These are phyloP conservation scores for Tricholoma furcatifolium DNA, from an alignment of 768 basidiomycete species.

Conservation along the genomic window DNA sequence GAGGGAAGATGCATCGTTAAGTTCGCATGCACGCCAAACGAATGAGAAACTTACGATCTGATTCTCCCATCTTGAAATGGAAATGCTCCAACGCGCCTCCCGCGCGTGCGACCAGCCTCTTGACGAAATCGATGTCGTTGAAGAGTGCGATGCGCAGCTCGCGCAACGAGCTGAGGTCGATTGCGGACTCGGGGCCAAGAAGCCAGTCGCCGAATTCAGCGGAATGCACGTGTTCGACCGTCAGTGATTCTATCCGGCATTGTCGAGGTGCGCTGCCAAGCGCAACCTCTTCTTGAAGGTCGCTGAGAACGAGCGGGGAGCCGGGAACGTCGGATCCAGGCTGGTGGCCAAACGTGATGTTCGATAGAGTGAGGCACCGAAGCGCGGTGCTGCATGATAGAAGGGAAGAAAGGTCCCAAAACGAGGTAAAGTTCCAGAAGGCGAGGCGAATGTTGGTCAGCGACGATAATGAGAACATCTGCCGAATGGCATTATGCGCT, in stretches of 20 bases:
- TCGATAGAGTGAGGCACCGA: conserved; percentile 31
- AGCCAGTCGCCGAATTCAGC: conserved; percentile 38
- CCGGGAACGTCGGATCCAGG: neutral
- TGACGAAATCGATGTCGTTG: conserved; percentile 32
- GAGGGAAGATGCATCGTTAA: conserved; percentile 1
- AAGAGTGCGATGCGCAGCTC: conserved; percentile 44
- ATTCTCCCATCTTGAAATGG: conserved; percentile 42
- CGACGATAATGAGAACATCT: conserved; percentile 31
- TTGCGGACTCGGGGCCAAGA: conserved; percentile 27
- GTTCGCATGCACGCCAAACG: neutral
- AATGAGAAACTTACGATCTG: conserved; percentile 32
- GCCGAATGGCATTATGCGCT: conserved; percentile 33
- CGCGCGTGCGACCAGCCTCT: conserved; percentile 32
- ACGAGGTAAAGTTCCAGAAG: conserved; percentile 38
- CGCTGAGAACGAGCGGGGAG: neutral
- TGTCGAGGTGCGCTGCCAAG: neutral
- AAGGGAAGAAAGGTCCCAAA: conserved; percentile 30
- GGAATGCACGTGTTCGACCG: conserved; percentile 40
- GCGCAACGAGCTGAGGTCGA: conserved; percentile 35
- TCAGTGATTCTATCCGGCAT: conserved; percentile 33
- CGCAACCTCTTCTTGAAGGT: conserved; percentile 4
- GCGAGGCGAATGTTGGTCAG: conserved; percentile 39
- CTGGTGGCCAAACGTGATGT: conserved; percentile 3
- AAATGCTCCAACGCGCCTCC: conserved; percentile 39
- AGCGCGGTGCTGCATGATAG: conserved; percentile 34